phyloP scores from a whole-genome alignment of 768 basidiomycete genomes.

The Crassisporium funariophilum region DNA sequence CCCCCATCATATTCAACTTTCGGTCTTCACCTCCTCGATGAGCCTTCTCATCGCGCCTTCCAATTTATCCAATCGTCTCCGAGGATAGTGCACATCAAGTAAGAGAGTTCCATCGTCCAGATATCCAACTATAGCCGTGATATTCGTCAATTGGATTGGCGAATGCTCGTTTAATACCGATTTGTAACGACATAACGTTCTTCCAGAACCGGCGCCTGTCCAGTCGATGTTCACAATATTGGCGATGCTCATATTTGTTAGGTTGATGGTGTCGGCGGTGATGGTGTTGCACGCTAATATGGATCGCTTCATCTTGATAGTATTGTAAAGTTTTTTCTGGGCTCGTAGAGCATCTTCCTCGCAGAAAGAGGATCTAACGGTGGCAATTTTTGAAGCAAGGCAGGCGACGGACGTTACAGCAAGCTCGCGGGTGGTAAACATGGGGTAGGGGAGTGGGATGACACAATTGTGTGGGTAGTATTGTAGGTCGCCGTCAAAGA shows the following conservation, averaged over 20 bases:
- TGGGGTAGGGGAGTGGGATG: conserved; percentile 40
- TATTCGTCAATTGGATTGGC: too few relatives aligned
- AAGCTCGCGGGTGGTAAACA: conserved; percentile 34
- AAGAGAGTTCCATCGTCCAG: conserved; percentile 3
- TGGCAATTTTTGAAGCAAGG: conserved; percentile 20
- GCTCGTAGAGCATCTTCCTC: conserved; percentile 30
- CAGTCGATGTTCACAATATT: conserved; percentile 40
- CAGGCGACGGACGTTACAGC: conserved; percentile 24
- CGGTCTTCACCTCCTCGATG: neutral
- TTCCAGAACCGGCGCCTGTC: conserved; percentile 29
- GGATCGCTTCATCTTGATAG: conserved; percentile 15
- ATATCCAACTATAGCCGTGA: neutral
- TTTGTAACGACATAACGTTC: conserved; percentile 40
- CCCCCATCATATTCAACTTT: too few relatives aligned
- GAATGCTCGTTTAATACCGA: conserved; percentile 37
- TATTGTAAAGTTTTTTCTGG: conserved; percentile 9
- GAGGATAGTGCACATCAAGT: neutral
- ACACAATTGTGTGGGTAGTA: conserved; percentile 40
- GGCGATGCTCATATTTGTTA: conserved; percentile 41
- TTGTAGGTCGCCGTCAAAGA: conserved; percentile 18
- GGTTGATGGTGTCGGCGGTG: conserved; percentile 33
- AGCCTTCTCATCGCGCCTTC: neutral
- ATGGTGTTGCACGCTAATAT: conserved; percentile 30
- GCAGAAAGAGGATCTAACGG: conserved; percentile 13
- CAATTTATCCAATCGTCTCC: neutral